Evolutionary conservation across 305 asterid genomes (phyloP).

Genomic region (Fraxinus nigra): DNA sequence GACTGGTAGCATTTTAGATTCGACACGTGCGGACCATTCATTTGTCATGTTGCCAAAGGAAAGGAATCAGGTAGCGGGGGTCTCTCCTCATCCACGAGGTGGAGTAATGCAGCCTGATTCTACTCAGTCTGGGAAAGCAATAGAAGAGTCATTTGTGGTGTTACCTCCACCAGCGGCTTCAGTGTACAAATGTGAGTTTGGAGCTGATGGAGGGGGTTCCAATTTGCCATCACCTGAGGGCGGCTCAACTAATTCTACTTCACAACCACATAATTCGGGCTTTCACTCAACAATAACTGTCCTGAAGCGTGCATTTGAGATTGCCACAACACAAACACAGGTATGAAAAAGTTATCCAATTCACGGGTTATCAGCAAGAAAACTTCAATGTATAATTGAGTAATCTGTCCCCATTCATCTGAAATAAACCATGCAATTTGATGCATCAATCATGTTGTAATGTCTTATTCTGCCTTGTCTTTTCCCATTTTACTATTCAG

Average conservation of each 20-base stretch:
- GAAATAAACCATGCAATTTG: background rate
- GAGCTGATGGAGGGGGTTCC: conserved; percentile 62
- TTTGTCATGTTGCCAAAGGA: conserved; percentile 86
- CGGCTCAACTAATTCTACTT: conserved; percentile 41
- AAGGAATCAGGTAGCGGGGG: conserved; percentile 62
- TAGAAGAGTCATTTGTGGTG: conserved; percentile 96
- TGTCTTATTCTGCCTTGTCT: background rate
- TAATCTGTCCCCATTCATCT: background rate
- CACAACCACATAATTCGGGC: conserved; percentile 74
- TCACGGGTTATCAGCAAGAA: background rate
- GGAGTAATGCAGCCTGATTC: conserved; percentile 57
- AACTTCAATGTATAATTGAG: background rate
- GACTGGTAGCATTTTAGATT: conserved; percentile 52
- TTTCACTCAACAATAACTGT: conserved; percentile 84
- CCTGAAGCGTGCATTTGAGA: conserved; percentile 87
- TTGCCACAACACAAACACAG: conserved; percentile 87
- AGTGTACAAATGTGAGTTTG: conserved; percentile 75
- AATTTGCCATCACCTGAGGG: conserved; percentile 61
- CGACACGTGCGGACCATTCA: conserved; percentile 85
- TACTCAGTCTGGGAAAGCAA: conserved; percentile 71
- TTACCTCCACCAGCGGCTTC: conserved; percentile 99
- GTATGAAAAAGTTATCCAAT: conserved; percentile 27
- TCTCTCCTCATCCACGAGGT: conserved; percentile 68
- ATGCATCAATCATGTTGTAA: background rate
- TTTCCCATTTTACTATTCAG: conserved; percentile 36